Evolutionary conservation across 306 rosid species (phyloP).

Genomic region (Datisca glomerata): DNA sequence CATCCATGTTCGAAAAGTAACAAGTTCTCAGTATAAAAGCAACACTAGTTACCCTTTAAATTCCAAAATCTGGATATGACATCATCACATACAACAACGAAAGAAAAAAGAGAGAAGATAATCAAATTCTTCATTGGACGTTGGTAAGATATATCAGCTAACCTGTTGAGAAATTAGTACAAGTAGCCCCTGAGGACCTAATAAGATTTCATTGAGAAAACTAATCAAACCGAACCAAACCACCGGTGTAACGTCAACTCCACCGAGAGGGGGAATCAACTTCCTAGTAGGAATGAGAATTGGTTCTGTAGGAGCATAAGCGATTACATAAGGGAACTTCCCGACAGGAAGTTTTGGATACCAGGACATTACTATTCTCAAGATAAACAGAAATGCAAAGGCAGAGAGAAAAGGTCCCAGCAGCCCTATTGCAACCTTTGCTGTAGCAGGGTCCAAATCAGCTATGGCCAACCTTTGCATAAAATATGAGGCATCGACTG

Average conservation of each 20-base stretch:
- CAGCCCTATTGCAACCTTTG: conserved; percentile 55
- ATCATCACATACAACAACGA: too few species aligned
- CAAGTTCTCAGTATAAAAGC: too few species aligned
- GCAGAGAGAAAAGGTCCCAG: conserved; percentile 73
- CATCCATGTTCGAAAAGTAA: too few species aligned
- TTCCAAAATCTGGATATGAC: too few species aligned
- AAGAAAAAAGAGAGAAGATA: too few species aligned
- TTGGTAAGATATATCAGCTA: conserved; percentile 24
- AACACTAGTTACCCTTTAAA: too few species aligned
- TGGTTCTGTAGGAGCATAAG: conserved; percentile 92
- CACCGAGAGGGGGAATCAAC: conserved; percentile 86
- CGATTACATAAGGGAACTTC: conserved; percentile 75
- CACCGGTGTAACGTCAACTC: conserved; percentile 89
- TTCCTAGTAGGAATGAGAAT: conserved; percentile 62
- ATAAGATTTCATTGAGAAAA: conserved; percentile 86
- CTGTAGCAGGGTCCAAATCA: conserved; percentile 73
- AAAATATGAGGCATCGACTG: conserved; percentile 20
- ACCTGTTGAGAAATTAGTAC: conserved; percentile 81
- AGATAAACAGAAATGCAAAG: conserved; percentile 57
- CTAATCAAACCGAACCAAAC: conserved; percentile 90
- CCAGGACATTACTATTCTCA: conserved; percentile 96
- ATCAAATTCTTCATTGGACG: too few species aligned
- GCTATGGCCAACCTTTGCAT: conserved; percentile 31
- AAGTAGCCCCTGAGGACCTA: conserved; percentile 92
- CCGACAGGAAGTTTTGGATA: conserved; percentile 79